Base-by-base conservation (phyloP, 345 rosid genomes). In the Eucalyptus decipiens region DNA sequence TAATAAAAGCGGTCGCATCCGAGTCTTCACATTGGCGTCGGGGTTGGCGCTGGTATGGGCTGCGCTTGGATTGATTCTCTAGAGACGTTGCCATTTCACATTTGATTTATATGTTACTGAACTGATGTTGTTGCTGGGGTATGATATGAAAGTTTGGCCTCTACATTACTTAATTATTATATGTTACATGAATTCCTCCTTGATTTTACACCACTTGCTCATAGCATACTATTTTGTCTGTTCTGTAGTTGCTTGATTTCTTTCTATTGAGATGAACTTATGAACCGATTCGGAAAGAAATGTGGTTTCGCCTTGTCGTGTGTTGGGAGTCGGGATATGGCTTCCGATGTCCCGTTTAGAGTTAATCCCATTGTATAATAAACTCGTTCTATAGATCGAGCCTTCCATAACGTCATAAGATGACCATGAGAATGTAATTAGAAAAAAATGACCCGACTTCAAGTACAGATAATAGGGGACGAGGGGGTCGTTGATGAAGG, bases 1-100 rank as follows among this genome's bases (percentile, higher is more conserved):
- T 56, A 56, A 56, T 56, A 24, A 56, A 56, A 56, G 62, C 62
- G 62, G 30, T 56, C 62, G 30, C 6, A 56, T 56, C 62, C 62
- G 62, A 9, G 62, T 56, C 62, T 56, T 56, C 30, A 24, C 86
- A 85, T 23, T 80, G 58, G 89, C 83, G 11, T 89, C 86, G 86
- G 91, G 90, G 32, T 56, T 89, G 90, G 87, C 92, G 47, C 42
- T 90, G 89, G 93, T 91, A 92, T 89, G 89, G 87, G 89, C 89
- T 11, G 89, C 67, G 34, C 80, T 88, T 8, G 92, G 90, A n/a
- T 56, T 50, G 87, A 69, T 87, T 88, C 69, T 89, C 87, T 90
- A 87, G 88, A 34, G 85, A 40, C 50, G 69, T 21, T 3, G 47
- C 47, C 30, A 11, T 40, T 69, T 76, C 26, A 76, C 16, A 76